phyloP scores from a whole-genome alignment of 345 rosid genomes.

The Turritis glabra region DNA sequence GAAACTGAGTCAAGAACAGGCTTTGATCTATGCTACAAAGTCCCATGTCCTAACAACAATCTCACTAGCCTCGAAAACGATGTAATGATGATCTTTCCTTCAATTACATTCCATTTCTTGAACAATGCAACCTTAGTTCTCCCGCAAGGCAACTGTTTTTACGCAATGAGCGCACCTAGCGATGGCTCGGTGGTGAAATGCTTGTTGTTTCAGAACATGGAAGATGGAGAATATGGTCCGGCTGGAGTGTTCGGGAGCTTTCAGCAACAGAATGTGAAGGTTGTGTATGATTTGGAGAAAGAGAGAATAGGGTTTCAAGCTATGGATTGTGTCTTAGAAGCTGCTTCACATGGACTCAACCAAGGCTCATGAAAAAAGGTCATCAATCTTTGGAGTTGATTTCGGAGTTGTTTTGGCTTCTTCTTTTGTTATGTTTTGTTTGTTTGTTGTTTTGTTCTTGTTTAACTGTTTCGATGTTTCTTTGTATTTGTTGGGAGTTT shows the following conservation, averaged over 20 bases:
- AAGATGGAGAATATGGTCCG: constrained; percentile 69
- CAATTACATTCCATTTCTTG: constrained; percentile 67
- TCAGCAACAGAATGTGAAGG: constrained; percentile 80
- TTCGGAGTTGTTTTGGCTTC: background rate
- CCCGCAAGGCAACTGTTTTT: constrained; percentile 62
- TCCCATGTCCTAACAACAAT: constrained; percentile 64
- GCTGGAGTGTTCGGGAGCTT: constrained; percentile 82
- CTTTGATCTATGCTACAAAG: constrained; percentile 74
- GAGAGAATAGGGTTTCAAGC: constrained; percentile 77
- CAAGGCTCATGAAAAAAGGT: constrained; percentile 34
- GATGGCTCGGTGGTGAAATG: constrained; percentile 71
- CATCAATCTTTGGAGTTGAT: background rate
- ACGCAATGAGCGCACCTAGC: constrained; percentile 71
- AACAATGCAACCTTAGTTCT: constrained; percentile 68
- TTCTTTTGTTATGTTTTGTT: background rate
- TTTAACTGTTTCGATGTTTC: background rate
- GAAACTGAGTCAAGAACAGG: constrained; percentile 59
- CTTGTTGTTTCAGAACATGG: constrained; percentile 68
- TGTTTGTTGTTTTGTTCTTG: background rate
- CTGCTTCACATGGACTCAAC: constrained; percentile 54
- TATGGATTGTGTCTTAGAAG: constrained; percentile 70
- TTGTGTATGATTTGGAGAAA: constrained; percentile 76
- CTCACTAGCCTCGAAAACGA: constrained; percentile 33
- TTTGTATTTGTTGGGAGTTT: constrained; percentile 21
- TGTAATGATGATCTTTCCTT: constrained; percentile 44